A percentile compares a stretch with the other conserved stretches of the same genome.
phyloP scores from a whole-genome alignment of 2,329 filamentous ascomycete species.

The Stachybotrys chartarum region DNA sequence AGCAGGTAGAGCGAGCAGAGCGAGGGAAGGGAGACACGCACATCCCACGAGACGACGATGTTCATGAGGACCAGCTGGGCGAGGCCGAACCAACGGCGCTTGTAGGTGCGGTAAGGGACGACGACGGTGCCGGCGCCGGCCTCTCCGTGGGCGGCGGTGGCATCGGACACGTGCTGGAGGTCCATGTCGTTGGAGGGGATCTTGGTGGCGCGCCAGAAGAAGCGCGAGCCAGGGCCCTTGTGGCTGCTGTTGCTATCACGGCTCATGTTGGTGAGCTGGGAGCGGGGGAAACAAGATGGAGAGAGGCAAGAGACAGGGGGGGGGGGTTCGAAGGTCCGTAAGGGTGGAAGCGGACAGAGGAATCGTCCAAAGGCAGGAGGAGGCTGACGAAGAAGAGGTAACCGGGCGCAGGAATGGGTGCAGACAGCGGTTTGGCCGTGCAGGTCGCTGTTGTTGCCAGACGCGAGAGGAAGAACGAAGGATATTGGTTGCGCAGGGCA shows the following conservation, averaged over 20 bases:
- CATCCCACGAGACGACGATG: conserved; percentile 91
- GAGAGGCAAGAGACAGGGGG: neutral
- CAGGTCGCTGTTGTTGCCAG: too few relatives aligned
- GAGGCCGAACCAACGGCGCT: conserved; percentile 83
- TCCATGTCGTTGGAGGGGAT: conserved; percentile 19
- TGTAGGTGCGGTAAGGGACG: conserved; percentile 51
- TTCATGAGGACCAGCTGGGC: conserved; percentile 80
- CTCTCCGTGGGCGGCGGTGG: conserved; percentile 11
- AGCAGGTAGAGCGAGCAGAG: neutral
- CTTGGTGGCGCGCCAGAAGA: conserved; percentile 22
- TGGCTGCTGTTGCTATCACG: conserved; percentile 10
- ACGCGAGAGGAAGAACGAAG: too few relatives aligned
- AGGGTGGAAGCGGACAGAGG: neutral
- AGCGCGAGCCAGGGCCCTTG: conserved; percentile 13
- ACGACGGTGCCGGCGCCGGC: conserved; percentile 14
- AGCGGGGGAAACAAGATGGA: neutral
- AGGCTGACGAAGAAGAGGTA: too few relatives aligned
- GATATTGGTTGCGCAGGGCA: too few relatives aligned
- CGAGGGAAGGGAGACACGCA: conserved; percentile 40
- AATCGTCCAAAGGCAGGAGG: too few relatives aligned
- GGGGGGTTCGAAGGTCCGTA: neutral
- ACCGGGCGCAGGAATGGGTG: too few relatives aligned
- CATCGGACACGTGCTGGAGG: conserved; percentile 13
- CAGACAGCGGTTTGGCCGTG: too few relatives aligned
- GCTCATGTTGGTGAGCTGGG: conserved; percentile 1